Evolutionary conservation across 2,329 filamentous ascomycete genomes (phyloP).

Genomic region (Aspergillus cejpii): DNA sequence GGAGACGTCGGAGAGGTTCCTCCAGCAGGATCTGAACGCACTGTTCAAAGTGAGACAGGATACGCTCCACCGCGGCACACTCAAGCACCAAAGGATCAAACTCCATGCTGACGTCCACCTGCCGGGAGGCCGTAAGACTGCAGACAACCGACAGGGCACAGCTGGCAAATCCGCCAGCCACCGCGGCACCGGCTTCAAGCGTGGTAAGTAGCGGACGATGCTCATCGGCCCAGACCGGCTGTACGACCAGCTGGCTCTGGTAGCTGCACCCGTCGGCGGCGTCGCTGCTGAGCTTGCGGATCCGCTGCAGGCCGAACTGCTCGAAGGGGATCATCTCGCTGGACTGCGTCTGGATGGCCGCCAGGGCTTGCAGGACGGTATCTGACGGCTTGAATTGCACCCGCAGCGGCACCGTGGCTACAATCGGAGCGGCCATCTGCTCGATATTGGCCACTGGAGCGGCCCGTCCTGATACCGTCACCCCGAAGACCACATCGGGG

Average conservation of each 20-base stretch:
- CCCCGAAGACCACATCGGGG: constrained; percentile 38
- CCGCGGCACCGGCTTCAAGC: neutral
- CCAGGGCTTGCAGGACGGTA: constrained; percentile 43
- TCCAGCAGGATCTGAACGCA: no score
- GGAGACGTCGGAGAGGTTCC: neutral
- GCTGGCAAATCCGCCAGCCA: neutral
- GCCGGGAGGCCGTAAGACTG: neutral
- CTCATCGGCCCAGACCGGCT: constrained; percentile 11
- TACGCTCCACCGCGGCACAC: no score
- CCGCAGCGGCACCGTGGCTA: constrained; percentile 13
- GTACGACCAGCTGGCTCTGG: constrained; percentile 37
- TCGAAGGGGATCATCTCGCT: constrained; percentile 53
- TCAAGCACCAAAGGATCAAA: neutral
- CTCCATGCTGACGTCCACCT: neutral
- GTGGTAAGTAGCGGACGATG: neutral
- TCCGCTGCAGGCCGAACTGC: constrained; percentile 47
- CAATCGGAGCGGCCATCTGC: constrained; percentile 24
- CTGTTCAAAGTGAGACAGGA: no score
- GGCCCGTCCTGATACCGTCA: constrained; percentile 37
- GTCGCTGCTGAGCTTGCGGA: constrained; percentile 45
- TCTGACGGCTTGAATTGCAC: constrained; percentile 12
- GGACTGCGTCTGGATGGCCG: constrained; percentile 48
- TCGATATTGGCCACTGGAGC: constrained; percentile 34
- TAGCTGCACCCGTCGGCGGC: constrained; percentile 36
- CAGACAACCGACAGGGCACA: neutral